phyloP scores from a whole-genome alignment of 164 flowering plant genomes.

The Amborella trichopoda region DNA sequence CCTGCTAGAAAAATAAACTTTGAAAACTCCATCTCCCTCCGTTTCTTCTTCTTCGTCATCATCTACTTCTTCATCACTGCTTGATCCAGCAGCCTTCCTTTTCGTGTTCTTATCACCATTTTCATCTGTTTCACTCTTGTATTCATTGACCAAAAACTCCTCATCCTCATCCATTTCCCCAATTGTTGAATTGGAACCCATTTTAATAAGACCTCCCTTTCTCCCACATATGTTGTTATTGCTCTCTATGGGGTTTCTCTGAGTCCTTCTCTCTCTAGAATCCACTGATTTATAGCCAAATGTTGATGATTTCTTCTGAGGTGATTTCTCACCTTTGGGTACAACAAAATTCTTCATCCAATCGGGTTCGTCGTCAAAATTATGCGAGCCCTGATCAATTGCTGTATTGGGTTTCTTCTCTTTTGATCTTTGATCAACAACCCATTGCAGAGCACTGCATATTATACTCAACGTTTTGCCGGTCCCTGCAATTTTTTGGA shows the following conservation, averaged over 20 bases:
- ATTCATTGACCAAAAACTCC: constrained; percentile 76
- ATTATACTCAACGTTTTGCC: constrained; percentile 95
- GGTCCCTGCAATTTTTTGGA: constrained; percentile 38
- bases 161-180: no score
- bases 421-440: constrained; percentile 38
- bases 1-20: constrained; percentile 84
- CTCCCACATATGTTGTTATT: constrained; percentile 14
- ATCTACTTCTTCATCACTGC: constrained; percentile 53
- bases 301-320: constrained; percentile 7
- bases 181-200: no score
- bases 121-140: constrained; percentile 70
- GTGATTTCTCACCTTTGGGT: constrained; percentile 13
- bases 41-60: constrained; percentile 25
- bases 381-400: background rate
- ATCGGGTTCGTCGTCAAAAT: constrained; percentile 71
- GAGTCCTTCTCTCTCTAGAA: constrained; percentile 11
- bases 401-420: constrained; percentile 4
- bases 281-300: constrained; percentile 6
- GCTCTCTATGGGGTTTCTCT: constrained; percentile 7
- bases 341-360: constrained; percentile 68
- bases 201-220: constrained; percentile 19
- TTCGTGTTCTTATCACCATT: constrained; percentile 20
- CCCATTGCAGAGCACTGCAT: constrained; percentile 90
- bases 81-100: constrained; percentile 29
- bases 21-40: constrained; percentile 34